These are phyloP conservation scores for Anthracocystis panici-leucophaei DNA, from an alignment of 1,284 basidiomycete genomes.

Conservation along the genomic window DNA sequence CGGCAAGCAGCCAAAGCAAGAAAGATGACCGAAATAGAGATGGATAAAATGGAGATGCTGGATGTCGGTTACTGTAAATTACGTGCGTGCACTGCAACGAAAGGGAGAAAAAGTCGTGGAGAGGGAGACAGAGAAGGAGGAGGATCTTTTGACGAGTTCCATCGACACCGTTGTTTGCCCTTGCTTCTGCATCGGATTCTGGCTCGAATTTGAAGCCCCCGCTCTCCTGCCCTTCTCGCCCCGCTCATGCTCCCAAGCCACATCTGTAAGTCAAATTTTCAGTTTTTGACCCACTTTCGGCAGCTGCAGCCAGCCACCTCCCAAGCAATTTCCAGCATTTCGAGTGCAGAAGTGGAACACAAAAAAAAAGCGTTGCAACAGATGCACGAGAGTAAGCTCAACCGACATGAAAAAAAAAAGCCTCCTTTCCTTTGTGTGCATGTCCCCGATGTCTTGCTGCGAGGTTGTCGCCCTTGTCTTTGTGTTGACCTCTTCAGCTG, in stretches of 20 bases:
- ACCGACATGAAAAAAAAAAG: too few species aligned
- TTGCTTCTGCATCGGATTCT: not conserved
- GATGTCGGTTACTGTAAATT: too few species aligned
- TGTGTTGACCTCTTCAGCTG: too few species aligned
- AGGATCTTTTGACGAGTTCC: not conserved
- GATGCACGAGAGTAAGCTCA: too few species aligned
- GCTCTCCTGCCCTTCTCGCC: not conserved
- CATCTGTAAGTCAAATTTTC: not conserved
- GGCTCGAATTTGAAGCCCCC: not conserved
- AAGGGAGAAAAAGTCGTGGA: not conserved
- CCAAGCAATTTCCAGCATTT: too few species aligned
- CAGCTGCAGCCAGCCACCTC: not conserved
- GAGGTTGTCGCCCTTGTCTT: too few species aligned
- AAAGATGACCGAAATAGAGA: not conserved
- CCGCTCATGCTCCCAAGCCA: constrained; percentile 1
- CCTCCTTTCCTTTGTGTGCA: too few species aligned
- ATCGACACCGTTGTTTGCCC: not conserved
- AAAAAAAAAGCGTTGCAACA: too few species aligned
- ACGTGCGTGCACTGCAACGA: not conserved
- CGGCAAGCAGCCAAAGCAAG: not conserved
- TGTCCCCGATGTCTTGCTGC: too few species aligned
- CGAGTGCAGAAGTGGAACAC: too few species aligned
- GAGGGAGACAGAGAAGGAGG: not conserved
- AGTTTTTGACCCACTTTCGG: too few species aligned
- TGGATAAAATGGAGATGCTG: not conserved